These are phyloP conservation scores for Tephrocybe rancida DNA, from an alignment of 768 basidiomycete species.

Conservation along the genomic window DNA sequence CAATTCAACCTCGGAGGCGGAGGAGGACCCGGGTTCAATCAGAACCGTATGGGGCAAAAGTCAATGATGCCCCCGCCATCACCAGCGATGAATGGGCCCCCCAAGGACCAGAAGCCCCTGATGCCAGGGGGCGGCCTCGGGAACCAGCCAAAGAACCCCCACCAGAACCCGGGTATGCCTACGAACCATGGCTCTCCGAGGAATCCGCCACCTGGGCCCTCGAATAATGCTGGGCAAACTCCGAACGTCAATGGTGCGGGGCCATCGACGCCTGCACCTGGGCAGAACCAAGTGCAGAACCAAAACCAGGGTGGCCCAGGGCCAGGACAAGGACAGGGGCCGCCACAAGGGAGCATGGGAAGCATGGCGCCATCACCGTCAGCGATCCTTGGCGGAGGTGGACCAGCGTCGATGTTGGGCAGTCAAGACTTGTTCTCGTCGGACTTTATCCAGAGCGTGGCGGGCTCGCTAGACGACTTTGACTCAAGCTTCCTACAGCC, in stretches of 20 bases:
- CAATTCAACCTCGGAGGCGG: slow-evolving; percentile 38
- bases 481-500: slow-evolving; percentile 41
- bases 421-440: slow-evolving; percentile 23
- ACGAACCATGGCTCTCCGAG: slow-evolving; percentile 43
- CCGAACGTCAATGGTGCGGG: slow-evolving; percentile 27
- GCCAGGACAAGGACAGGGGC: too few species aligned
- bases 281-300: slow-evolving; percentile 13
- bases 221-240: slow-evolving; percentile 12
- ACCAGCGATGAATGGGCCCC: slow-evolving; percentile 39
- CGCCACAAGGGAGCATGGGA: slow-evolving; percentile 3
- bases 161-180: slow-evolving; percentile 30
- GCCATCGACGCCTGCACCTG: slow-evolving; percentile 30
- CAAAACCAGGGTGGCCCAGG: slow-evolving; percentile 12
- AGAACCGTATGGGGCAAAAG: slow-evolving; percentile 32
- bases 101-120: slow-evolving; percentile 26
- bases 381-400: slow-evolving; percentile 24
- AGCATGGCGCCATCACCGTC: slow-evolving; percentile 29
- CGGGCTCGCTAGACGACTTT: slow-evolving; percentile 43
- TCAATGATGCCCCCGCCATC: slow-evolving; percentile 58
- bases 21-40: slow-evolving; percentile 20
- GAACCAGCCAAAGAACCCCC: slow-evolving; percentile 27
- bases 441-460: slow-evolving; percentile 51
- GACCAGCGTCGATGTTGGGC: slow-evolving; percentile 10
- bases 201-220: slow-evolving; percentile 24
- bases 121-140: slow-evolving; percentile 23